These are phyloP conservation scores for Ceratocystis variospora DNA, from an alignment of 2,329 filamentous ascomycete species.

Conservation along the genomic window DNA sequence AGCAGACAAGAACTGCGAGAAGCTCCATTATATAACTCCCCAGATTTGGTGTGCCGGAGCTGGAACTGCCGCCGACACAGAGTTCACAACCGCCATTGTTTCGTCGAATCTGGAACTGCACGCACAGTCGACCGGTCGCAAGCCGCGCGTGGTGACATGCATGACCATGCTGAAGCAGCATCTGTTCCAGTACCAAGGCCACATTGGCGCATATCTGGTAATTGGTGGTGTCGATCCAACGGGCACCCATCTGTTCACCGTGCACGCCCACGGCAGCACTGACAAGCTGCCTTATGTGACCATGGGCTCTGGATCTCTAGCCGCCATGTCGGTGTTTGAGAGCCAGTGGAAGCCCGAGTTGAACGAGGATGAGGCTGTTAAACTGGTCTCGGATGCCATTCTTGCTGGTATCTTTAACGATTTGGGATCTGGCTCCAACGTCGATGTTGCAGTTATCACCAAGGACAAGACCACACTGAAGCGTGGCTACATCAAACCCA, in stretches of 20 bases:
- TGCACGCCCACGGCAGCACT: slow-evolving; percentile 94
- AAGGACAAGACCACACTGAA: slow-evolving; percentile 86
- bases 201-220: slow-evolving; percentile 96
- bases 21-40: slow-evolving; percentile 95
- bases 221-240: slow-evolving; percentile 95
- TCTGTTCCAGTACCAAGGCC: slow-evolving; percentile 93
- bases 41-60: slow-evolving; percentile 99
- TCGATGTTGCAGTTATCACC: slow-evolving; percentile 92
- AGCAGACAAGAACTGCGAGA: slow-evolving; percentile 99
- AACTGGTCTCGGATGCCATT: slow-evolving; percentile 74
- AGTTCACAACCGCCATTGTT: slow-evolving; percentile 97
- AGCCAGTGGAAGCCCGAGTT: slow-evolving; percentile 78
- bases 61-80: slow-evolving; percentile 93
- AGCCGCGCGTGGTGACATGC: slow-evolving; percentile 93
- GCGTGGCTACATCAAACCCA: slow-evolving; percentile 86
- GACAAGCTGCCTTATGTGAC: slow-evolving; percentile 99
- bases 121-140: slow-evolving; percentile 86
- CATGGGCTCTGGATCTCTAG: slow-evolving; percentile 92
- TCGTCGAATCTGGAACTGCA: slow-evolving; percentile 98
- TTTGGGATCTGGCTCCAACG: slow-evolving; percentile 89
- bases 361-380: slow-evolving; percentile 66
- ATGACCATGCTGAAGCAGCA: slow-evolving; percentile 99
- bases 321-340: slow-evolving; percentile 97
- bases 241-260: slow-evolving; percentile 88
- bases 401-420: slow-evolving; percentile 98